Percentiles rank a stretch among this genome's conserved stretches.
Evolutionary conservation across 495 filamentous ascomycete genomes (phyloP).

Genomic region (Lasiosphaeris hirsuta): DNA sequence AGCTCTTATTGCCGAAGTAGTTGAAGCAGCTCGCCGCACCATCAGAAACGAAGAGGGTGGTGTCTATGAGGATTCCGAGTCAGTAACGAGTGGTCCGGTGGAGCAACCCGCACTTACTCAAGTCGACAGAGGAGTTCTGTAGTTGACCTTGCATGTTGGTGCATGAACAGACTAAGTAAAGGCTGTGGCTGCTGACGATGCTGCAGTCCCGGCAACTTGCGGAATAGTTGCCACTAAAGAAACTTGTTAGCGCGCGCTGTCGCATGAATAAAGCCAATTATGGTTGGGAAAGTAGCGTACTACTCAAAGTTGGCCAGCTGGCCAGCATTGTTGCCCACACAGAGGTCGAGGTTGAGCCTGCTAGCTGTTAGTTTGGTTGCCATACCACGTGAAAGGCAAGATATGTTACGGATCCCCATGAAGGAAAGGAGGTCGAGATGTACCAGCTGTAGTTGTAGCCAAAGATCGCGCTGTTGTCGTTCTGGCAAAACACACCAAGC

Average conservation of each 20-base stretch:
- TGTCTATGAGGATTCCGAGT: slow-evolving; percentile 8
- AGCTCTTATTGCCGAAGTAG: slow-evolving; percentile 18
- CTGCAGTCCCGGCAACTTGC: slow-evolving; percentile 15
- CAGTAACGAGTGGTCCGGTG: not conserved
- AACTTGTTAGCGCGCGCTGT: too few relatives aligned
- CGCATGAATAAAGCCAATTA: too few relatives aligned
- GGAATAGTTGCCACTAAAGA: slow-evolving; percentile 19
- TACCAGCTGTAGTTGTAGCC: slow-evolving; percentile 27
- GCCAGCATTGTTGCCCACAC: slow-evolving; percentile 20
- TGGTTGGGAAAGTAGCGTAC: not conserved
- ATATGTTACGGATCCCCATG: not conserved
- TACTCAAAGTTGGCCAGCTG: slow-evolving; percentile 12
- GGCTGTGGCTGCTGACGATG: slow-evolving; percentile 2
- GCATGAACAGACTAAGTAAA: slow-evolving; percentile 17
- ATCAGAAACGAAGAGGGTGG: slow-evolving; percentile 14
- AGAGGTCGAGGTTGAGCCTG: slow-evolving; percentile 24
- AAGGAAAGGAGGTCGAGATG: not conserved
- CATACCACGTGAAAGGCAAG: not conserved
- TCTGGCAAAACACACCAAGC: slow-evolving; percentile 18
- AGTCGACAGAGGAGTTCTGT: slow-evolving; percentile 9
- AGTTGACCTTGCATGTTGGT: not conserved
- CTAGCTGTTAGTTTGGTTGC: not conserved
- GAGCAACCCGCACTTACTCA: slow-evolving; percentile 10
- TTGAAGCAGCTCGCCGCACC: slow-evolving; percentile 17
- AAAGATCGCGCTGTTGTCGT: slow-evolving; percentile 13